phyloP scores from a whole-genome alignment of 176 grass and related monocot genomes.

The Dendrocalamus sinicus region DNA sequence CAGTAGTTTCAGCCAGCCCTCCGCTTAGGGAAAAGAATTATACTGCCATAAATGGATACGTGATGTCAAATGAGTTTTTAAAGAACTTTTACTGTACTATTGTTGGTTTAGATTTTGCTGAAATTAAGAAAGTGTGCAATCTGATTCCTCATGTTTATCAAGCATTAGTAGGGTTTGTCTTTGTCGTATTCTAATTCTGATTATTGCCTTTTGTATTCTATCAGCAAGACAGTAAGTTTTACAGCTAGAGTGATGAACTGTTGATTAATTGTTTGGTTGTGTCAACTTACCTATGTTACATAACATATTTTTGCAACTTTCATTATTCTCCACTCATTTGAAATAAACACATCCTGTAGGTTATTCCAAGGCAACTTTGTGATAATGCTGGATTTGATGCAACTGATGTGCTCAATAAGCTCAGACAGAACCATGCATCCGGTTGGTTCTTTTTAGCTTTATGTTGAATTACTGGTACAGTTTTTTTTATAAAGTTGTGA shows the following conservation, averaged over 20 bases:
- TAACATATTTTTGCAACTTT: not conserved
- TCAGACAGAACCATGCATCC: conserved; percentile 93
- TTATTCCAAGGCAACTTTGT: conserved; percentile 95
- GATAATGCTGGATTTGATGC: conserved; percentile 97
- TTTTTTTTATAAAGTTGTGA: conserved; percentile 20
- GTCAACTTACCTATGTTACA: not conserved
- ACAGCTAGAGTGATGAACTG: not conserved
- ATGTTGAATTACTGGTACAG: conserved; percentile 21
- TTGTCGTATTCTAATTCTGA: not conserved
- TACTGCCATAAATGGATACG: not conserved
- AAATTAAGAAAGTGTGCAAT: not conserved
- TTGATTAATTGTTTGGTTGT: not conserved
- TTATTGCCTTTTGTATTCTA: not conserved
- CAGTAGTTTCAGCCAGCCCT: not conserved
- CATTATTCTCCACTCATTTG: conserved; percentile 10
- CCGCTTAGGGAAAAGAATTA: not conserved
- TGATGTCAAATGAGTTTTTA: not conserved
- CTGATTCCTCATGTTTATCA: not conserved
- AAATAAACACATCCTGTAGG: conserved; percentile 44
- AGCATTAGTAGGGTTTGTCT: not conserved
- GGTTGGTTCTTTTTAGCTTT: conserved; percentile 51
- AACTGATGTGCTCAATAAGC: conserved; percentile 91
- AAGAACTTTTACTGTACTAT: not conserved
- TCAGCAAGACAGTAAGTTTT: conserved; percentile 13
- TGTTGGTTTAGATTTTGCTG: not conserved